Evolutionary conservation across 2,329 filamentous ascomycete genomes (phyloP), one percentile per base, ranked within the genome.

Genomic region (Penicillium sp.): DNA sequence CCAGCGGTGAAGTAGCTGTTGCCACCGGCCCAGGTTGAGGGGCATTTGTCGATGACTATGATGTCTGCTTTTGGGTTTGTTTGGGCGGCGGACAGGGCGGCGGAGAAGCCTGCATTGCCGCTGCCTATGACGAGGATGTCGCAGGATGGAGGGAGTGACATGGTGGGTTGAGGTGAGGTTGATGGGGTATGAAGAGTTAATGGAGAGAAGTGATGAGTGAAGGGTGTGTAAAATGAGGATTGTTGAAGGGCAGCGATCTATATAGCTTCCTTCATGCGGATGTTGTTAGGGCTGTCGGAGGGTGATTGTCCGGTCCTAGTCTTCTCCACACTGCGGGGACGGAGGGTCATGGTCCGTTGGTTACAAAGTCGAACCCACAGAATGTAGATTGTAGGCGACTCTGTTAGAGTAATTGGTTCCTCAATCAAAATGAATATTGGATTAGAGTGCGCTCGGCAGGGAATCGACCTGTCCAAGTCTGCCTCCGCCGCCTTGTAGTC

Each of bases 1-100:
- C 84, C 85, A 0, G 85, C 85, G 0, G 85, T 87, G 70, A 87
- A 88, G 62, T 80, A 86, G 0, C 78, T 78, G 62, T 88, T 88
- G 1, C 85, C 85, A 10, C 85, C 85, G 0, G 79, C 82, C 80
- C 83, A 86, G 4, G 75, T 67, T 46, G 77, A 62, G 0, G 84
- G 83, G 34, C 79, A 80, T 66, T 84, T 85, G 59, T 88, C 85
- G 47, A 88, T 75, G 12, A 87, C 65, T 0, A 85, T 61, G 3
- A 87, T 78, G 7, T 29, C 44, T 4, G 54, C 43, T 0, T 66
- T 60, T 20, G 56, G 52, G 2, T 75, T 74, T 4, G 78, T 76
- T 43, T 71, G 60, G 54, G 75, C 74, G 2, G 85, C 84, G 1
- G 83, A 80, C 7, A 81, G 73, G 7, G 84, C 84, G 3, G 85